Conservation (phyloP, 2,329 filamentous ascomycete genomes). For the Rhynchosporium agropyri region DNA sequence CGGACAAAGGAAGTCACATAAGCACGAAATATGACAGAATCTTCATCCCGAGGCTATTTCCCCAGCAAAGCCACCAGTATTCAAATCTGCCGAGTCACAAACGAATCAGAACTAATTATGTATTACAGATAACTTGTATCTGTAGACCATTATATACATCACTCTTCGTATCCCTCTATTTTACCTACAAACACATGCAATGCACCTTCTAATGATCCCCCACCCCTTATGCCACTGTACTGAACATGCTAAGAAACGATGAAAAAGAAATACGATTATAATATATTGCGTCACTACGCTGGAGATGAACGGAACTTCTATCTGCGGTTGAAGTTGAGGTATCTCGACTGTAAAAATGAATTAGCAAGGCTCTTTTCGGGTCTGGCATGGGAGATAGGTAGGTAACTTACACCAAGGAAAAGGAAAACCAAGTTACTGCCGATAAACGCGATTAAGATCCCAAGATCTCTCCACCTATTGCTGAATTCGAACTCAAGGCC, state of each 20-base stretch:
- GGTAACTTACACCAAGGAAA: constrained; percentile 50
- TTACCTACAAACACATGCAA: no score
- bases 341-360: constrained; percentile 39
- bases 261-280: neutral
- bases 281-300: neutral
- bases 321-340: constrained; percentile 50
- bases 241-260: neutral
- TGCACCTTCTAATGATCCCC: neutral
- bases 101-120: no score
- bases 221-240: neutral
- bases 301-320: constrained; percentile 32
- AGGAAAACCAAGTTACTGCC: constrained; percentile 73
- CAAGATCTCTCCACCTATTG: constrained; percentile 79
- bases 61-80: no score
- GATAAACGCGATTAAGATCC: constrained; percentile 76
- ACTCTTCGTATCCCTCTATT: neutral
- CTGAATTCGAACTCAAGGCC: constrained; percentile 67
- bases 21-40: no score
- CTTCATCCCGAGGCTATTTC: no score
- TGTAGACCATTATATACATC: neutral
- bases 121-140: no score
- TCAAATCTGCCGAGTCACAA: no score
- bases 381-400: neutral
- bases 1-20: no score
- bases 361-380: constrained; percentile 21